These are phyloP conservation scores for Termitomyces sp. DNA, from an alignment of 1,284 basidiomycete genomes.

Conservation along the genomic window DNA sequence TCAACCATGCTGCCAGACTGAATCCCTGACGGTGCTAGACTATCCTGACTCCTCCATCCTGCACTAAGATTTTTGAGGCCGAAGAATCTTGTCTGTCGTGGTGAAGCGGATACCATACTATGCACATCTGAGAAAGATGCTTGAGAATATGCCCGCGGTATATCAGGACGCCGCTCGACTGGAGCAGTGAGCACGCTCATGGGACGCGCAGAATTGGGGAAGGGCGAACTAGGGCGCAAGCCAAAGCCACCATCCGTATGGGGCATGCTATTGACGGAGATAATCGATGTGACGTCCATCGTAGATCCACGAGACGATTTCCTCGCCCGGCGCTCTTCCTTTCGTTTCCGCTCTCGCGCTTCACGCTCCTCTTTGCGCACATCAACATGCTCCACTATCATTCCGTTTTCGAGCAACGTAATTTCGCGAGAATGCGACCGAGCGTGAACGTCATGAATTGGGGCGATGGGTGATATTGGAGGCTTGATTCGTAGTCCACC, in stretches of 20 bases:
- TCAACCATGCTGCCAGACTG: constrained; percentile 81
- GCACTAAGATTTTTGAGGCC: constrained; percentile 74
- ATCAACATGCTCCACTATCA: constrained; percentile 82
- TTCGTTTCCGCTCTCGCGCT: constrained; percentile 57
- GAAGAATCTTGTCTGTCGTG: constrained; percentile 76
- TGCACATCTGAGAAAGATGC: constrained; percentile 75
- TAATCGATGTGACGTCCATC: constrained; percentile 65
- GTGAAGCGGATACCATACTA: constrained; percentile 61
- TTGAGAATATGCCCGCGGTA: constrained; percentile 65
- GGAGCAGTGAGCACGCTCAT: constrained; percentile 61
- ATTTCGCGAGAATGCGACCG: constrained; percentile 62
- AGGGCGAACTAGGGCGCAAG: constrained; percentile 50
- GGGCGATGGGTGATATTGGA: constrained; percentile 40
- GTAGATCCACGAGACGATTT: constrained; percentile 66
- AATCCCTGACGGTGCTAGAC: constrained; percentile 70
- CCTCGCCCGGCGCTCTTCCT: constrained; percentile 66
- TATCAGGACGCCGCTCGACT: constrained; percentile 48
- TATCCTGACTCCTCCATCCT: constrained; percentile 74
- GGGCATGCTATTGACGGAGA: constrained; percentile 54
- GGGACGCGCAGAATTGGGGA: constrained; percentile 54
- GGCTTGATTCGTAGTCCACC: constrained; percentile 66
- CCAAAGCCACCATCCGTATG: constrained; percentile 56
- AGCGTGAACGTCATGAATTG: constrained; percentile 33
- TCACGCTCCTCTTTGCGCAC: constrained; percentile 77
- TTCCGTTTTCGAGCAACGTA: constrained; percentile 77